phyloP scores from a whole-genome alignment of 75 land plant genomes.

The Sequoia sempervirens region DNA sequence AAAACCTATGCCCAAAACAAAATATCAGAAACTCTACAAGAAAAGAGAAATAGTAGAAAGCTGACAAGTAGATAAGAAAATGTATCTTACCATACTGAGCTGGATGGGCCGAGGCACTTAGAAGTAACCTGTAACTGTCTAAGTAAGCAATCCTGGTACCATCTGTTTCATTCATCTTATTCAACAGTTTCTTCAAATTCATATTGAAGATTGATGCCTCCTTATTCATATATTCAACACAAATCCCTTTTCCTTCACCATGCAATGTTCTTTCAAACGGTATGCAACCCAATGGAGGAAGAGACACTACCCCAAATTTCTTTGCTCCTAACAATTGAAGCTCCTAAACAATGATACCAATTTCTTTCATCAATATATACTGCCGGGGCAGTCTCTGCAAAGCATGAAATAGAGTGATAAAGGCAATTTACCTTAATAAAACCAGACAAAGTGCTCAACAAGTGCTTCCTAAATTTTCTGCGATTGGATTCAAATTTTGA shows the following conservation, averaged over 20 bases:
- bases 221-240: constrained; percentile 51
- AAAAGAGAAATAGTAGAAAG: not conserved
- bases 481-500: not conserved
- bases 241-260: constrained; percentile 29
- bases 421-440: constrained; percentile 37
- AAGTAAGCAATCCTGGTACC: constrained; percentile 43
- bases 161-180: constrained; percentile 28
- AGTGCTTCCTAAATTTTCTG: not conserved
- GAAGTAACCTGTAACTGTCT: constrained; percentile 58
- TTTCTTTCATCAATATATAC: not conserved
- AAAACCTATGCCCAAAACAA: constrained; percentile 9
- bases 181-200: constrained; percentile 25
- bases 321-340: constrained; percentile 64
- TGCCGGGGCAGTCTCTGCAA: too few species aligned
- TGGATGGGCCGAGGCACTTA: constrained; percentile 45
- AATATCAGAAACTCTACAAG: not conserved
- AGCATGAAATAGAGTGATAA: not conserved
- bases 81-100: constrained; percentile 38
- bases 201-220: constrained; percentile 59
- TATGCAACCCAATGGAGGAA: constrained; percentile 86
- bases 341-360: constrained; percentile 24
- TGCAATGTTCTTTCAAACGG: constrained; percentile 61
- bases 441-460: constrained; percentile 7
- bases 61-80: not conserved
- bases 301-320: constrained; percentile 62